These are phyloP conservation scores for Stereum hirsutum DNA, from an alignment of 1,284 basidiomycete genomes.

Conservation along the genomic window DNA sequence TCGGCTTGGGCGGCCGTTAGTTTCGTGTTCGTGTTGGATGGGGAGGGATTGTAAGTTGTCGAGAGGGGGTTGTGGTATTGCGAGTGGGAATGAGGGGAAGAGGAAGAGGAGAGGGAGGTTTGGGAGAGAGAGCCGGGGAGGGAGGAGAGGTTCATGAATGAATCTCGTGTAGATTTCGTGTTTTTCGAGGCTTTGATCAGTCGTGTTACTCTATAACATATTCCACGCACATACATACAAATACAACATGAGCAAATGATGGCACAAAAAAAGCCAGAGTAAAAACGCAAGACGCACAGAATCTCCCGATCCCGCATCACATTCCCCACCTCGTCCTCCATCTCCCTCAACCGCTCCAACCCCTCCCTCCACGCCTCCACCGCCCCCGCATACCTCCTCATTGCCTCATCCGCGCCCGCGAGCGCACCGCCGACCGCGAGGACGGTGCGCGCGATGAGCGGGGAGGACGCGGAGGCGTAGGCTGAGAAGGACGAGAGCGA, in stretches of 20 bases:
- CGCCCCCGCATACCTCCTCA: slow-evolving; percentile 45
- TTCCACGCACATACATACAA: slow-evolving; percentile 1
- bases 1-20: slow-evolving; percentile 60
- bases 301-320: slow-evolving; percentile 70
- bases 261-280: neutral
- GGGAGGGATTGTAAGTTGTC: no score
- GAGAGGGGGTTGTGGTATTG: no score
- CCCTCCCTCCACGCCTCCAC: slow-evolving; percentile 60
- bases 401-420: slow-evolving; percentile 56
- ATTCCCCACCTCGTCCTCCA: slow-evolving; percentile 61
- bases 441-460: slow-evolving; percentile 46
- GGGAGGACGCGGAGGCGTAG: slow-evolving; percentile 58
- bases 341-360: slow-evolving; percentile 39
- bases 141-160: slow-evolving; percentile 24
- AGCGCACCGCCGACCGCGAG: slow-evolving; percentile 49
- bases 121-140: slow-evolving; percentile 21
- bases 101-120: slow-evolving; percentile 24
- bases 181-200: slow-evolving; percentile 68
- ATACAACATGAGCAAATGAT: neutral
- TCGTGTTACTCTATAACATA: slow-evolving; percentile 50
- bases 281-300: slow-evolving; percentile 38
- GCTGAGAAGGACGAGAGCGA: slow-evolving; percentile 62
- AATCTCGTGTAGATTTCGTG: slow-evolving; percentile 37
- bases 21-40: slow-evolving; percentile 33
- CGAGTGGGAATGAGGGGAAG: no score